Evolutionary conservation across 2,329 filamentous ascomycete genomes (phyloP), one percentile per base, ranked within the genome.

Genomic region (Neonectria magnoliae): DNA sequence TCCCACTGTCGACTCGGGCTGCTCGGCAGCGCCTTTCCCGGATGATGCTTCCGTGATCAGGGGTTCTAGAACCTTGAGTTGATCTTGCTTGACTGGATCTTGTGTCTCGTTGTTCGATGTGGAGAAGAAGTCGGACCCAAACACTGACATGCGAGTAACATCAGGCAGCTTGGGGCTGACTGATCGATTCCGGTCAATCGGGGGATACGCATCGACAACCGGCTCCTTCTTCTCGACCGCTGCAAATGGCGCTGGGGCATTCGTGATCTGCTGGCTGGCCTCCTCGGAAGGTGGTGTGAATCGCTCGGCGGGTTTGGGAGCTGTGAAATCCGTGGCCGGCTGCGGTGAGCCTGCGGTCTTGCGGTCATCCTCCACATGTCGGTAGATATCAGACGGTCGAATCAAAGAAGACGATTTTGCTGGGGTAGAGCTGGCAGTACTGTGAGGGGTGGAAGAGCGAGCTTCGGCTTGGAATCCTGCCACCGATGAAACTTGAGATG

Each of bases 381-480:
- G 90, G 76, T 95, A 94, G 45, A 94, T 90, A 69, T 97, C 93
- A 13, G 91, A 87, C 2, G 93, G 92, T 41, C 91, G 85, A 60
- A 93, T 84, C 69, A 95, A 90, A 0, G 89, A 85, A 20, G 87
- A 78, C 1, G 87, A 76, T 70, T 89, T 90, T 54, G 65, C 65
- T 31, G 62, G 45, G 5, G 65, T 65, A 47, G 71, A 73, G 58
- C 67, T 72, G 29, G 50, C 57, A 20, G 59, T 64, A 41, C 71
- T 73, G 44, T 68, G 71, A 16, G 71, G 69, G 45, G 71, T 73
- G 51, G 71, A 72, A 10, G 71, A 72, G 50, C 71, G 71, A 18
- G 64, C 45, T 31, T 73, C 70, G 42, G 66, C 62, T 42, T 70
- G 60, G 38, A 68, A 58, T 27, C 67, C 38, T 22, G 44, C 27